Evolutionary conservation across 805 yeast genomes (phyloP).

Genomic region (Kuraishia borneana): DNA sequence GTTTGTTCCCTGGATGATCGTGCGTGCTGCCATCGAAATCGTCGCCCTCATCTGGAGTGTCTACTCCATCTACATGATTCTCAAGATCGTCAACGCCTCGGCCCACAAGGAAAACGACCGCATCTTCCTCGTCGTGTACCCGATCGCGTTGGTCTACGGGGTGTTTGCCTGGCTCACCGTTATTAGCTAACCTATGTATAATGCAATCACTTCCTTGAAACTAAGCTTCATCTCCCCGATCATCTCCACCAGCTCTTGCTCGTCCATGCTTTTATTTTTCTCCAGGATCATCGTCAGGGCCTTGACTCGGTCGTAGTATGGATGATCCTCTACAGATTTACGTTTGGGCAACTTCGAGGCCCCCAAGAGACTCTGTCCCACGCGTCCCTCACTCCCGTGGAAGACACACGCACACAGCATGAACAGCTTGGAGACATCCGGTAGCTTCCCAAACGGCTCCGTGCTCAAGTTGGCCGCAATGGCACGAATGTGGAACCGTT

Average conservation of each 20-base stretch:
- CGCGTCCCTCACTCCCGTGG: slow-evolving; percentile 12
- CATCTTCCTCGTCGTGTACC: slow-evolving; percentile 40
- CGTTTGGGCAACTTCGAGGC: slow-evolving; percentile 12
- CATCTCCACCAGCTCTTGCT: not conserved
- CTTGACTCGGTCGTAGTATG: slow-evolving; percentile 5
- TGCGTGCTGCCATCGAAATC: slow-evolving; percentile 28
- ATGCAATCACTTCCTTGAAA: not conserved
- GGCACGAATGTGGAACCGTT: slow-evolving; percentile 33
- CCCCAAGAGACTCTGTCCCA: slow-evolving; percentile 5
- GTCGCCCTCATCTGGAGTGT: slow-evolving; percentile 39
- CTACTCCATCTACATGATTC: slow-evolving; percentile 37
- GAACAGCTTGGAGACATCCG: slow-evolving; percentile 6
- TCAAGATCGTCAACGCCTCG: slow-evolving; percentile 28
- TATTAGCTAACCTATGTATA: slow-evolving; percentile 22
- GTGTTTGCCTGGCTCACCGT: slow-evolving; percentile 44
- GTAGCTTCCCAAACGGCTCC: slow-evolving; percentile 6
- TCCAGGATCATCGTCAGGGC: slow-evolving; percentile 4
- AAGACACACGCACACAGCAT: slow-evolving; percentile 10
- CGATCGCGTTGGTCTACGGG: slow-evolving; percentile 39
- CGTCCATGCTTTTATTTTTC: not conserved
- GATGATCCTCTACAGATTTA: slow-evolving; percentile 6
- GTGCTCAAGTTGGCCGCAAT: slow-evolving; percentile 9
- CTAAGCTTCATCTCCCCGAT: not conserved
- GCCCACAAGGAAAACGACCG: slow-evolving; percentile 43
- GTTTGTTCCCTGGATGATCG: slow-evolving; percentile 27